phyloP scores from a whole-genome alignment of 2,329 filamentous ascomycete species.

The Periglandula ipomoeae region DNA sequence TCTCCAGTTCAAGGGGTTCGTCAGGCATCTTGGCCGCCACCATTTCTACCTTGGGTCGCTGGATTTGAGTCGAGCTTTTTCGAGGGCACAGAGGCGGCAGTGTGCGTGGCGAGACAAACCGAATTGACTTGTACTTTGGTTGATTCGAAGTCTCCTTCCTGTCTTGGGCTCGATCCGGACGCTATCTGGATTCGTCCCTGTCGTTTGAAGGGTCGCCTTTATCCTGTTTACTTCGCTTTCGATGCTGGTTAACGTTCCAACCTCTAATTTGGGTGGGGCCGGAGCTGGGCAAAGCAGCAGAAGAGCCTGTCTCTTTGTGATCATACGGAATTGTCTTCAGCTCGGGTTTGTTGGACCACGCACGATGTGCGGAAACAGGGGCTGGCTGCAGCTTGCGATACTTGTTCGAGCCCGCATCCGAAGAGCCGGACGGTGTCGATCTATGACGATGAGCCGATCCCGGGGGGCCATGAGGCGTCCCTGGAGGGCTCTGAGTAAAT shows the following conservation, averaged over 20 bases:
- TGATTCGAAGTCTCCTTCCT: slow-evolving; percentile 10
- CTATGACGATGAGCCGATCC: slow-evolving; percentile 25
- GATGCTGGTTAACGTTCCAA: slow-evolving; percentile 40
- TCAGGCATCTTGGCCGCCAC: slow-evolving; percentile 9
- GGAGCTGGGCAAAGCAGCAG: slow-evolving; percentile 44
- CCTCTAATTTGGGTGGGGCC: slow-evolving; percentile 48
- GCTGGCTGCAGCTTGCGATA: slow-evolving; percentile 52
- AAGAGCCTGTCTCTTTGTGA: slow-evolving; percentile 48
- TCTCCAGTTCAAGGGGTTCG: slow-evolving; percentile 2
- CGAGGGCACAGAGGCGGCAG: slow-evolving; percentile 8
- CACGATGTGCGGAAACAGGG: slow-evolving; percentile 42
- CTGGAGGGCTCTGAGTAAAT: slow-evolving; percentile 27
- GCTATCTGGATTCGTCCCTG: slow-evolving; percentile 30
- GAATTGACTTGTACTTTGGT: neutral
- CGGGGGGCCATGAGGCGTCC: slow-evolving; percentile 21
- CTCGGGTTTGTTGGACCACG: slow-evolving; percentile 38
- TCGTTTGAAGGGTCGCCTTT: slow-evolving; percentile 23
- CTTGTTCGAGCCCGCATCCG: slow-evolving; percentile 31
- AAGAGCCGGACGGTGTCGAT: slow-evolving; percentile 28
- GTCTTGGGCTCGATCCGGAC: slow-evolving; percentile 18
- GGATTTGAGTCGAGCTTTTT: neutral
- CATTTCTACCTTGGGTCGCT: slow-evolving; percentile 10
- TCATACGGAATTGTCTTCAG: slow-evolving; percentile 51
- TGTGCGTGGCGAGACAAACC: slow-evolving; percentile 3
- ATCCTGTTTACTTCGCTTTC: slow-evolving; percentile 27